Evolutionary conservation across 2,329 filamentous ascomycete species (phyloP), one percentile per base, ranked within the genome.

Genomic region (Beauveria sp.): DNA sequence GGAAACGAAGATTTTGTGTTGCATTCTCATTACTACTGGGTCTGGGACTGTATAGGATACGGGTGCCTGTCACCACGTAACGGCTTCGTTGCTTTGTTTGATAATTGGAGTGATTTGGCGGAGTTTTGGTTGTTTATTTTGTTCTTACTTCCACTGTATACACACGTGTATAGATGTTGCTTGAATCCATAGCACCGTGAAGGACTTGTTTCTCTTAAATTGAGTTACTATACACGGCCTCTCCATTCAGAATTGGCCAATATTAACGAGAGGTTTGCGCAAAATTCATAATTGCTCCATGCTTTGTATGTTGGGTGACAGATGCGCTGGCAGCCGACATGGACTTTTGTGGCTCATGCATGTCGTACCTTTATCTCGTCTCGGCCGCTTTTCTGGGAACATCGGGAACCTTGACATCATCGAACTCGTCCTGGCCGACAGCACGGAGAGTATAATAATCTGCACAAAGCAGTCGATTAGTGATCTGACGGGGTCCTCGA

Each of bases 401-500:
- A 72, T 91, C 89, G 30, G 95, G 95, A 43, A 98, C 88, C 72
- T 91, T 87, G 68, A 98, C 93, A 72, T 99, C 95, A 62, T 93
- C 90, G 78, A 99, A 99, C 67, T 97, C 91, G 75, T 98, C 95
- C 76, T 98, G 95, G 49, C 93, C 91, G 71, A 99, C 90, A 60
- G 91, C 91, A 66, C 81, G 84, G 72, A 99, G 88, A 4, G 83
- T 86, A 70, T 85, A 86, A 67, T 76, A 77, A 69, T 85, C 83
- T 85, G 61, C 51, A 5, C 18, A 16, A 16, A n/a, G 16, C 18
- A 50, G 20, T 28, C 42, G 61, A 6, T 70, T 61, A 69, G 67
- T 53, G 59, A 22, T 50, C n/a, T 38, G 42, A 51, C 30, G 22
- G 8, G 18, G 28, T 14, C 30, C 40, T 34, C n/a, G 34, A 12